Evolutionary conservation across 2,329 filamentous ascomycete species (phyloP), one percentile per base, ranked within the genome.

Genomic region (Leptographium lundbergii): DNA sequence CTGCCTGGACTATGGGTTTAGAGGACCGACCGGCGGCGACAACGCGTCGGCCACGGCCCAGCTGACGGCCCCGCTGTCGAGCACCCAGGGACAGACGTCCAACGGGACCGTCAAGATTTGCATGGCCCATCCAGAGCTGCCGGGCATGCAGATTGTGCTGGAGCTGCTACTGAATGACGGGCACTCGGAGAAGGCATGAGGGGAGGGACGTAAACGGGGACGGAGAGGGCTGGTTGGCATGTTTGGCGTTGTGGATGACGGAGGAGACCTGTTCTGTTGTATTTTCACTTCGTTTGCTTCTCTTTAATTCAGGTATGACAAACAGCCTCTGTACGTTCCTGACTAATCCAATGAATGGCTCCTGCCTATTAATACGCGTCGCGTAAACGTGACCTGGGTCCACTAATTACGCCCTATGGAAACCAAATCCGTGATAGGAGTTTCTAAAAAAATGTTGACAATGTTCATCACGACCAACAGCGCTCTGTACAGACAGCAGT

Each of bases 131-230:
- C 94, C 94, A 0, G 89, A 95, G 73, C 78, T 88, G 63, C 82
- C 89, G 61, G 85, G 88, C 57, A 86, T 85, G 68, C 91, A 96
- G 75, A 85, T 99, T 64, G 85, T 99, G 63, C 77, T 97, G 63
- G 94, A 99, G 75, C 80, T 99, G 80, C 75, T 96, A 64, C 80
- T 97, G 65, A 97, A 97, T 70, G 89, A 95, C 67, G 91, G 89
- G 6, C 87, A 92, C 63, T 71, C 72, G 58, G 80, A 83, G 69
- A 76, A 76, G 66, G n/a, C 4, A 29, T 29, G 10, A 51, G 56
- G 29, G 11, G 29, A 39, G 32, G 29, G 29, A 32, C 5, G 29
- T 32, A 10, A 32, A n/a, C n/a, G n/a, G n/a, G n/a, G n/a, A n/a
- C n/a, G n/a, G n/a, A n/a, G 32, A 29, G 27, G 27, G 27, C 4